Percentiles rank a stretch among this genome's conserved stretches.
Conservation (phyloP, 1,284 basidiomycete species). For the Sanghuangporus baumii region DNA sequence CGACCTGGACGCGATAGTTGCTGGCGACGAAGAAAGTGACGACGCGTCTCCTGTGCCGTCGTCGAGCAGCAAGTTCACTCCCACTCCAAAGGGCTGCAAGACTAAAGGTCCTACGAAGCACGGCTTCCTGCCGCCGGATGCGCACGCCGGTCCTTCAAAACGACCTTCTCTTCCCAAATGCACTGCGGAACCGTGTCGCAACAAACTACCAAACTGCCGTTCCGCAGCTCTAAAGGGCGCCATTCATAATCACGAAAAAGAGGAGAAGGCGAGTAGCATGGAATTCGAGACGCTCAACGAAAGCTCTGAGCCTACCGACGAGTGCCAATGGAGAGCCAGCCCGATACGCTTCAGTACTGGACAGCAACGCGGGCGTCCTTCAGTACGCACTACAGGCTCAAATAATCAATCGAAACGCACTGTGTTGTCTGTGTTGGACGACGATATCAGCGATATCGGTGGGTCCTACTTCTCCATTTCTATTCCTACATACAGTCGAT, state of each 20-base stretch:
- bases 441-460: neutral
- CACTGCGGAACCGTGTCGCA: too few species aligned
- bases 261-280: neutral
- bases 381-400: too few species aligned
- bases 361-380: too few species aligned
- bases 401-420: neutral
- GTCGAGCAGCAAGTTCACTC: neutral
- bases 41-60: neutral
- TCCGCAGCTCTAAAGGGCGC: too few species aligned
- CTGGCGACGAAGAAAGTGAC: constrained; percentile 21
- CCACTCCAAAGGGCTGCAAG: neutral
- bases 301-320: neutral
- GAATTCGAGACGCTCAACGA: neutral
- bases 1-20: constrained; percentile 28
- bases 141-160: too few species aligned
- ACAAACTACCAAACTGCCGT: too few species aligned
- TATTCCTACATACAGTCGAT: neutral
- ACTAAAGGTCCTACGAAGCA: neutral
- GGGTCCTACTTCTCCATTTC: neutral
- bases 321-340: too few species aligned
- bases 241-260: too few species aligned
- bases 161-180: too few species aligned
- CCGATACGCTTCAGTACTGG: too few species aligned
- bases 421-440: neutral
- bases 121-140: too few species aligned